Conservation (phyloP, 768 basidiomycete species). For the Leccinum imitatum region DNA sequence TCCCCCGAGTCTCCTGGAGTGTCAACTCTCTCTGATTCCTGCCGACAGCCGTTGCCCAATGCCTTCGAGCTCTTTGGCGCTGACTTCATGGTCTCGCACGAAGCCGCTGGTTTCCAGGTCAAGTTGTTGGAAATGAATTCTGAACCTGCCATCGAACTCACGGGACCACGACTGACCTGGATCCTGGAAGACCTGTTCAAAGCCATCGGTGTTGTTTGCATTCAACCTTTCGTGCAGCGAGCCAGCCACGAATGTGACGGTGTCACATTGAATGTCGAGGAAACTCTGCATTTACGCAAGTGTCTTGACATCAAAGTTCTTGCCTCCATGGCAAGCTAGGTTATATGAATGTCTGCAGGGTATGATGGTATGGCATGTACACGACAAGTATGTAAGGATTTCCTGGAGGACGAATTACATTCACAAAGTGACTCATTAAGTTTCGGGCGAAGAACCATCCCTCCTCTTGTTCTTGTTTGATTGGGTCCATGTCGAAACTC, state of each 20-base stretch:
- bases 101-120: constrained; percentile 46
- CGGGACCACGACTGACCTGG: constrained; percentile 79
- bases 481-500: neutral
- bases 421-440: neutral
- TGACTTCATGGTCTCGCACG: constrained; percentile 80
- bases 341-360: neutral
- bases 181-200: constrained; percentile 80
- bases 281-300: constrained; percentile 56
- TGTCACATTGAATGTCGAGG: constrained; percentile 50
- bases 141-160: constrained; percentile 93
- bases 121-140: constrained; percentile 90
- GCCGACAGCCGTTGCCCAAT: constrained; percentile 72
- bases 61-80: constrained; percentile 94
- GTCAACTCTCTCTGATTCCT: neutral
- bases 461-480: constrained; percentile 12
- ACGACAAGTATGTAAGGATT: constrained; percentile 3
- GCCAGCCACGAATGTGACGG: constrained; percentile 1
- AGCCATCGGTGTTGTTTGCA: constrained; percentile 63
- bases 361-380: neutral
- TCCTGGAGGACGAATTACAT: constrained; percentile 8
- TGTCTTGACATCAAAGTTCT: constrained; percentile 61
- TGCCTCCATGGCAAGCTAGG: constrained; percentile 21
- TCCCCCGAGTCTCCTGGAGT: neutral
- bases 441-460: neutral
- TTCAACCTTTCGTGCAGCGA: constrained; percentile 56